Evolutionary conservation across 495 filamentous ascomycete genomes (phyloP).

Genomic region (Chaetomidium leptoderma): DNA sequence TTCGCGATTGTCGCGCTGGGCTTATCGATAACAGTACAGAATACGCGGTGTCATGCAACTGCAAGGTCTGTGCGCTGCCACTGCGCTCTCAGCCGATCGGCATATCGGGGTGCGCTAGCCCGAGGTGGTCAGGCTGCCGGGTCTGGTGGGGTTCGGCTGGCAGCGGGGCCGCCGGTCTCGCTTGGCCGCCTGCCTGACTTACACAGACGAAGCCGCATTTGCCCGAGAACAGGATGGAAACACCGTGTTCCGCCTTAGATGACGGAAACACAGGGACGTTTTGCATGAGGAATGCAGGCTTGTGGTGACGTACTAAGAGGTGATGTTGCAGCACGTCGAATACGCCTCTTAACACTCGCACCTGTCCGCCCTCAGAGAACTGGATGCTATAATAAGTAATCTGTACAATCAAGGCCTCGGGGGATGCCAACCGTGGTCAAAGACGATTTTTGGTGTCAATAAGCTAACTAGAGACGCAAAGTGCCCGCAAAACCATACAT

Average conservation of each 20-base stretch:
- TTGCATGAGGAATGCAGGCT: too few relatives aligned
- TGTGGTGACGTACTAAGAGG: too few relatives aligned
- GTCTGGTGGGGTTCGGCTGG: neutral
- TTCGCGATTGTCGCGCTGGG: neutral
- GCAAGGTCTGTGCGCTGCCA: neutral
- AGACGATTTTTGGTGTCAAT: neutral
- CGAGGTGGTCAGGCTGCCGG: neutral
- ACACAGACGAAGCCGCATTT: too few relatives aligned
- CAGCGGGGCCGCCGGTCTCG: neutral
- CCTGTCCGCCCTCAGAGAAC: too few relatives aligned
- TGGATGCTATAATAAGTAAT: too few relatives aligned
- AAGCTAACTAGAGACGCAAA: neutral
- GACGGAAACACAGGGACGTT: too few relatives aligned
- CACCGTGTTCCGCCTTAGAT: too few relatives aligned
- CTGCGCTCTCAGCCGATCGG: neutral
- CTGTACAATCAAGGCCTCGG: neutral
- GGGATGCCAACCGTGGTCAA: too few relatives aligned
- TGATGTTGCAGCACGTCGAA: too few relatives aligned
- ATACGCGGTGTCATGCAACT: too few relatives aligned
- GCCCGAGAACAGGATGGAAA: too few relatives aligned
- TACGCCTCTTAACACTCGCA: too few relatives aligned
- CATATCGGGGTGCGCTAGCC: neutral
- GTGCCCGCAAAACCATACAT: neutral
- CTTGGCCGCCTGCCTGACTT: neutral
- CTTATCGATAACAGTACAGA: slow-evolving; percentile 4